Conservation (phyloP, 331 rosid genomes). For the Rosa hybrid region DNA sequence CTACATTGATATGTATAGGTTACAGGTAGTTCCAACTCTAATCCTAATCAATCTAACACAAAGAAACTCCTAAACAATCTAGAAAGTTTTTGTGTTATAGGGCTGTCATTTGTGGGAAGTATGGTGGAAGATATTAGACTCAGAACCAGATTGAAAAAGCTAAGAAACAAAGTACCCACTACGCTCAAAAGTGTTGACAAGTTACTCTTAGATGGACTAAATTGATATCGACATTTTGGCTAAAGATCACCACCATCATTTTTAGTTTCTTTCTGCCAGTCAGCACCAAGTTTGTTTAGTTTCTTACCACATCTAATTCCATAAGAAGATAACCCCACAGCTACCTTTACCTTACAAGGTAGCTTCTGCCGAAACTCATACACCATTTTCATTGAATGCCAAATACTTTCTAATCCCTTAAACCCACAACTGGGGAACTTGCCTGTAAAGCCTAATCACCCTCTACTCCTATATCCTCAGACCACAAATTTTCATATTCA, state of each 20-base stretch:
- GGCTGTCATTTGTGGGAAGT: neutral
- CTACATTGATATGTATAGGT: neutral
- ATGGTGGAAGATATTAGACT: neutral
- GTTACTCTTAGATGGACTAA: neutral
- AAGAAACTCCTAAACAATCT: neutral
- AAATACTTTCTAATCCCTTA: neutral
- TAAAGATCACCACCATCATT: neutral
- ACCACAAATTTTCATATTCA: neutral
- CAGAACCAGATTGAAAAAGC: neutral
- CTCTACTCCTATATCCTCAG: neutral
- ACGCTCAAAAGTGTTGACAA: neutral
- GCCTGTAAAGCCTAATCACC: neutral
- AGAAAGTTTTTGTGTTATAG: neutral
- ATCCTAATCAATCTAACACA: neutral
- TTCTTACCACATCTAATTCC: neutral
- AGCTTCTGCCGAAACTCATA: neutral
- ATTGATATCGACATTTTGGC: neutral
- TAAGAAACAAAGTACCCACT: neutral
- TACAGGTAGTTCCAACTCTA: neutral
- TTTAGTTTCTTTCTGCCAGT: neutral
- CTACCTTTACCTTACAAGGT: slow-evolving; percentile 3
- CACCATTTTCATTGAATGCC: slow-evolving; percentile 1
- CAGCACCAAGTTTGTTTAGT: neutral
- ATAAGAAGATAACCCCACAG: neutral
- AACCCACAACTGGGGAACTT: neutral